Conservation (phyloP, 2,329 filamentous ascomycete genomes). For the Talaromyces sp. region DNA sequence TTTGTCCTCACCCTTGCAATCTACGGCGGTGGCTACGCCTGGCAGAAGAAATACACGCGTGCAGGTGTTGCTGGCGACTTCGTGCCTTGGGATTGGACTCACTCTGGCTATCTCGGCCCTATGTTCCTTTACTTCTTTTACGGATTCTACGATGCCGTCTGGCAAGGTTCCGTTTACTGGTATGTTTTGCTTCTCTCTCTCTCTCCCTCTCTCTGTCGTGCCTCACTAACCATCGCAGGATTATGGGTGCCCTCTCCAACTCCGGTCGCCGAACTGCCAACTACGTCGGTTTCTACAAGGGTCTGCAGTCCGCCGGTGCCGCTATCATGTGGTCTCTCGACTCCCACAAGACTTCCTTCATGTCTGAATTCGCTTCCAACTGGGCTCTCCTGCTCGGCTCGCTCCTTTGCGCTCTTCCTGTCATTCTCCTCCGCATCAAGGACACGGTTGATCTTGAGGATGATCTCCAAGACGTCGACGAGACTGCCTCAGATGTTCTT, state of each 20-base stretch:
- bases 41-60: slow-evolving; percentile 9
- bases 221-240: slow-evolving; percentile 37
- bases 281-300: slow-evolving; percentile 77
- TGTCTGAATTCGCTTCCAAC: slow-evolving; percentile 61
- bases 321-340: slow-evolving; percentile 52
- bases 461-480: slow-evolving; percentile 75
- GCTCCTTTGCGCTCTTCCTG: slow-evolving; percentile 66
- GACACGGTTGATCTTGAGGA: slow-evolving; percentile 71
- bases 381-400: slow-evolving; percentile 60
- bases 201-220: not conserved
- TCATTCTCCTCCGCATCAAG: slow-evolving; percentile 70
- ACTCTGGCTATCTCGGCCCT: slow-evolving; percentile 14
- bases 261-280: slow-evolving; percentile 80
- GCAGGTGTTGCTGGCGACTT: slow-evolving; percentile 1
- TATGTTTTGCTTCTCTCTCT: slow-evolving; percentile 19
- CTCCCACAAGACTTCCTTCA: slow-evolving; percentile 49
- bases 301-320: slow-evolving; percentile 71
- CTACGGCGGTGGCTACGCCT: slow-evolving; percentile 64
- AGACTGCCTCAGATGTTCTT: slow-evolving; percentile 67
- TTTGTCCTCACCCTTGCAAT: slow-evolving; percentile 59
- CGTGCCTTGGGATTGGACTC: slow-evolving; percentile 13
- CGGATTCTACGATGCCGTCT: slow-evolving; percentile 61
- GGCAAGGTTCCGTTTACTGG: slow-evolving; percentile 80
- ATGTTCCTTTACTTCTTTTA: slow-evolving; percentile 49
- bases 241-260: slow-evolving; percentile 83